Evolutionary conservation across 1,284 basidiomycete genomes (phyloP).

Genomic region (Sporisorium scitamineum): DNA sequence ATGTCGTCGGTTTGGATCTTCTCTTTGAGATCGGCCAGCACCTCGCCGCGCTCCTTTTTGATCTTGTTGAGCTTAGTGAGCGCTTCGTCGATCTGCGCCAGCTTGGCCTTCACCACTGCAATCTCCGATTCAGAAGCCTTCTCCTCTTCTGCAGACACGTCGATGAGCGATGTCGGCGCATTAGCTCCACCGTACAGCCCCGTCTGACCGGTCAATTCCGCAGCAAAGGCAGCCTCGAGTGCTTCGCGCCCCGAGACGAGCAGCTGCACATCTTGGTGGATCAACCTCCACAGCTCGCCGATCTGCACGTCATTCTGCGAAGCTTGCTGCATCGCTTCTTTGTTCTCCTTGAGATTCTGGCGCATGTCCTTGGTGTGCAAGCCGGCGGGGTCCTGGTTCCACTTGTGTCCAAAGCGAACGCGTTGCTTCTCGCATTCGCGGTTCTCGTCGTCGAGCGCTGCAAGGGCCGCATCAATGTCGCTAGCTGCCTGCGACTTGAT

Average conservation of each 20-base stretch:
- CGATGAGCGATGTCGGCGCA: slow-evolving; percentile 44
- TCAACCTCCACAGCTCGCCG: slow-evolving; percentile 78
- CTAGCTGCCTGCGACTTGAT: slow-evolving; percentile 41
- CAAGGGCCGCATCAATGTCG: slow-evolving; percentile 47
- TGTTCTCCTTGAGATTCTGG: slow-evolving; percentile 83
- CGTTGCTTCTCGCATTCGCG: slow-evolving; percentile 70
- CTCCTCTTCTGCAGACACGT: slow-evolving; percentile 55
- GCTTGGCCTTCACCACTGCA: slow-evolving; percentile 36
- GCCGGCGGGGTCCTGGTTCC: slow-evolving; percentile 85
- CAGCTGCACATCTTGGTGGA: slow-evolving; percentile 78
- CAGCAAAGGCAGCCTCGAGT: slow-evolving; percentile 79
- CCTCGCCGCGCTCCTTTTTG: slow-evolving; percentile 79
- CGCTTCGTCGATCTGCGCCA: slow-evolving; percentile 54
- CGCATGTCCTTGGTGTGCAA: slow-evolving; percentile 77
- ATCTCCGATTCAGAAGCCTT: slow-evolving; percentile 32
- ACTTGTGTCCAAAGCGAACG: slow-evolving; percentile 85
- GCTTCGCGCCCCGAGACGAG: slow-evolving; percentile 74
- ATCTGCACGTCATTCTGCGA: slow-evolving; percentile 83
- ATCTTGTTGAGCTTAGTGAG: slow-evolving; percentile 59
- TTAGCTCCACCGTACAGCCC: slow-evolving; percentile 30
- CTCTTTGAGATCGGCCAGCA: slow-evolving; percentile 92
- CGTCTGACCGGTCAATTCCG: slow-evolving; percentile 69
- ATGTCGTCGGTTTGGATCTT: slow-evolving; percentile 98
- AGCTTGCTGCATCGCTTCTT: slow-evolving; percentile 81
- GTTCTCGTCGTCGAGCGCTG: slow-evolving; percentile 66